Percentiles rank a stretch among this genome's conserved stretches.
Conservation (phyloP, 2,329 filamentous ascomycete genomes). For the Monosporascus sp. region DNA sequence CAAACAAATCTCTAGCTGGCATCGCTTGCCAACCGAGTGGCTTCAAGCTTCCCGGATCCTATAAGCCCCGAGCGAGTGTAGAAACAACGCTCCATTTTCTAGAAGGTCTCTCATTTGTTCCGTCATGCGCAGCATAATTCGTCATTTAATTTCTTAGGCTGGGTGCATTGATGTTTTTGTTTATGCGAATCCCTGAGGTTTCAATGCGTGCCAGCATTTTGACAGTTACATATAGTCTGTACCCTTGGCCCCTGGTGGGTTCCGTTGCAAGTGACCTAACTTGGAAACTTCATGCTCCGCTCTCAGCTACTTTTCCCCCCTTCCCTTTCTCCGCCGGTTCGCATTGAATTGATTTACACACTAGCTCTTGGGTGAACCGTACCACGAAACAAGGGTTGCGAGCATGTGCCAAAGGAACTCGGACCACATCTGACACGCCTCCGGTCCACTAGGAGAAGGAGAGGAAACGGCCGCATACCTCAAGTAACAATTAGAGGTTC, state of each 20-base stretch:
- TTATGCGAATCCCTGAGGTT: slow-evolving; percentile 36
- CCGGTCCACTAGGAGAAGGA: neutral
- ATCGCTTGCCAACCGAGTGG: no score
- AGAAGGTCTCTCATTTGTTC: neutral
- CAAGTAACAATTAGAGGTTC: neutral
- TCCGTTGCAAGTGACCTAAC: neutral
- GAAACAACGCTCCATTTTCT: slow-evolving; percentile 8
- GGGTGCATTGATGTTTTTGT: slow-evolving; percentile 36
- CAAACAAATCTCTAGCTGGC: no score
- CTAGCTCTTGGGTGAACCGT: neutral
- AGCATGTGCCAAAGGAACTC: neutral
- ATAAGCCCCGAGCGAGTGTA: neutral
- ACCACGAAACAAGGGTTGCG: neutral
- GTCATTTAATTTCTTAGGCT: slow-evolving; percentile 39
- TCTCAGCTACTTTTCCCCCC: neutral
- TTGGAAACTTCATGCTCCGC: neutral
- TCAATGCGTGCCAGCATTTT: neutral
- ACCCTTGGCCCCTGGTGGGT: no score
- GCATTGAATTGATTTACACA: neutral
- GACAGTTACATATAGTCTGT: no score
- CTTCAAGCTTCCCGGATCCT: no score
- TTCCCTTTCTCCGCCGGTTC: neutral
- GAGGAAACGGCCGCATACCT: neutral
- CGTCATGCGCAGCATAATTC: slow-evolving; percentile 37
- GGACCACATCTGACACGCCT: neutral